phyloP scores from a whole-genome alignment of 2,329 filamentous ascomycete species.

The Scedosporium dehoogii region DNA sequence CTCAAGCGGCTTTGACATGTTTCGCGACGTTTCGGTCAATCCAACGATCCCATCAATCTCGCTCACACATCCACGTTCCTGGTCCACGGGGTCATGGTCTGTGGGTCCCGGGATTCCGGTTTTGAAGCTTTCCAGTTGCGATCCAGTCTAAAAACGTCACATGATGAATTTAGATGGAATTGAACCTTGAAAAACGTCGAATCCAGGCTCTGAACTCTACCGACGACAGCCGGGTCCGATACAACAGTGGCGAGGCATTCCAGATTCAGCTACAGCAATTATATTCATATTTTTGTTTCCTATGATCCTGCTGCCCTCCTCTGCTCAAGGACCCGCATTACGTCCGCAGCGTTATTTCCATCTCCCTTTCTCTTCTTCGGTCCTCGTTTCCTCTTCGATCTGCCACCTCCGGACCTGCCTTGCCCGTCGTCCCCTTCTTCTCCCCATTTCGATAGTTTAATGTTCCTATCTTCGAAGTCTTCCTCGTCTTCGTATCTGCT shows the following conservation, averaged over 20 bases:
- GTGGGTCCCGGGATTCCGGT: not conserved
- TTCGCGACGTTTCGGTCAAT: not conserved
- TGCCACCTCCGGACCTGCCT: slow-evolving; percentile 25
- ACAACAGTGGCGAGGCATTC: too few relatives aligned
- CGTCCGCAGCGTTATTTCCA: slow-evolving; percentile 68
- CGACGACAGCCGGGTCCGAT: too few relatives aligned
- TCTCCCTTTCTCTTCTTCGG: slow-evolving; percentile 70
- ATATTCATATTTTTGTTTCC: not conserved
- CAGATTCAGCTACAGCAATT: not conserved
- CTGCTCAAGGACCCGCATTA: slow-evolving; percentile 66
- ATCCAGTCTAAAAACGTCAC: not conserved
- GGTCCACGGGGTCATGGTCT: not conserved
- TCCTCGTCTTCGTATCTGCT: slow-evolving; percentile 83
- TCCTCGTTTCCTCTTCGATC: slow-evolving; percentile 56
- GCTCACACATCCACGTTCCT: not conserved
- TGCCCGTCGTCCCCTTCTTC: slow-evolving; percentile 41
- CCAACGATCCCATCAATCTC: not conserved
- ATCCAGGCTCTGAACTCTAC: too few relatives aligned
- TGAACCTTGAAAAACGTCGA: too few relatives aligned
- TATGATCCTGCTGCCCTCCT: slow-evolving; percentile 28
- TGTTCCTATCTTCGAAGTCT: slow-evolving; percentile 58
- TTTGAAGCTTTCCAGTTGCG: not conserved
- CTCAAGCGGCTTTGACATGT: not conserved
- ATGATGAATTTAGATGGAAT: not conserved
- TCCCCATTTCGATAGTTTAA: slow-evolving; percentile 61